A percentile compares a stretch with the other conserved stretches of the same genome.
phyloP scores from a whole-genome alignment of 2,329 filamentous ascomycete genomes.

The Colletotrichum sp. region DNA sequence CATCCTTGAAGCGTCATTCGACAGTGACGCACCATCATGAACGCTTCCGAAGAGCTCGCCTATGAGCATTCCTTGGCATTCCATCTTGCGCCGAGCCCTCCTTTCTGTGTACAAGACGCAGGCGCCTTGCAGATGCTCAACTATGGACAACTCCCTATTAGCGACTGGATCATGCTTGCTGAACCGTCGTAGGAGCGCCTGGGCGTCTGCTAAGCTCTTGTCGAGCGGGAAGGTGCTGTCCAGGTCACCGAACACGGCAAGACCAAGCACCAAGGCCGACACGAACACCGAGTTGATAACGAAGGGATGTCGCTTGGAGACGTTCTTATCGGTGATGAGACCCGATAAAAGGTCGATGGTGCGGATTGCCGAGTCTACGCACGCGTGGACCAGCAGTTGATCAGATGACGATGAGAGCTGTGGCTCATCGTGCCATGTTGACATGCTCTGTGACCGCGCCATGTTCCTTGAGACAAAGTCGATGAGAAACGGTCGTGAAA shows the following conservation, averaged over 20 bases:
- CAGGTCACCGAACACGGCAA: conserved; percentile 49
- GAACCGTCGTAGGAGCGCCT: conserved; percentile 28
- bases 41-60: conserved; percentile 29
- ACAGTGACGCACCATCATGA: conserved; percentile 5
- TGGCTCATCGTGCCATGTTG: neutral
- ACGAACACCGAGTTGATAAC: conserved; percentile 51
- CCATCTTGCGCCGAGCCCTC: conserved; percentile 26
- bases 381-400: conserved; percentile 34
- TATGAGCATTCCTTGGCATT: conserved; percentile 25
- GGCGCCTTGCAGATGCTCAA: conserved; percentile 26
- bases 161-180: conserved; percentile 27
- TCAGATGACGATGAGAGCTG: conserved; percentile 16
- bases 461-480: conserved; percentile 27
- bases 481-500: conserved; percentile 40
- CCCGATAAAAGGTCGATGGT: conserved; percentile 42
- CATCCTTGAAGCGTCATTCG: neutral
- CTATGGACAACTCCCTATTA: conserved; percentile 25
- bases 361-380: conserved; percentile 38
- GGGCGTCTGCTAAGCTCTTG: conserved; percentile 27
- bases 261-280: conserved; percentile 46
- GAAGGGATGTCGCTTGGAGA: conserved; percentile 48
- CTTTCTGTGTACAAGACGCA: conserved; percentile 26
- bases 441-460: neutral
- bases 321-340: conserved; percentile 33
- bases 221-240: conserved; percentile 37